Evolutionary conservation across 345 rosid species (phyloP), one percentile per base, ranked within the genome.

Genomic region (Rhizophora apiculata): DNA sequence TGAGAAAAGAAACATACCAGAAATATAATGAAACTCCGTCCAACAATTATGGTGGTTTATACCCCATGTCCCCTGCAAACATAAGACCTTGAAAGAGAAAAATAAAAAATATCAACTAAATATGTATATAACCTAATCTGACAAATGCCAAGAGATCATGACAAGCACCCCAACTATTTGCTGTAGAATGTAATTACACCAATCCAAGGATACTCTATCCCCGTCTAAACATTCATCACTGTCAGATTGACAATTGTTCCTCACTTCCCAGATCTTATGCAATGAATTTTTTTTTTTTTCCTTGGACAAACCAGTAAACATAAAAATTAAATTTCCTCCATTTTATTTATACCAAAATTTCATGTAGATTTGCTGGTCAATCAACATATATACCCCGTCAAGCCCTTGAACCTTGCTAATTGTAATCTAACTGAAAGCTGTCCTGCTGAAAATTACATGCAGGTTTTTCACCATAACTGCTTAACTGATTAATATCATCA

Each of bases 41-140:
- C 37, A 32, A 19, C 68, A 46, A 60, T 69, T 29, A 74, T 29
- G 32, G 31, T 9, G 48, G 59, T 39, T 54, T 59, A 27, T 24
- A 64, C 60, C 68, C 32, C 70, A 71, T 31, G 19, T 8, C 70
- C 59, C 82, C 82, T 78, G 82, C 86, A 77, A 52, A 59, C 74
- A 83, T 53, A 72, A 60, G 32, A 68, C 54, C 30, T 61, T 62
- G 36, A 18, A 70, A 60, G 60, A 60, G 29, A 65, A 37, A 62
- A 34, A 62, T 54, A 46, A 26, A 52, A 52, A 72, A 55, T 37
- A 71, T 56, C 63, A 68, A 65, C 61, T 22, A 30, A 21, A 6
- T 62, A 62, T 39, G 29, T 27, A 71, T 13, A 54, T 31, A 67
- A 26, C 24, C 60, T 22, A n/a, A 37, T 26, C 29, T 36, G 10